phyloP scores from a whole-genome alignment of 2,329 filamentous ascomycete genomes.

The Biscogniauxia mediterranea region DNA sequence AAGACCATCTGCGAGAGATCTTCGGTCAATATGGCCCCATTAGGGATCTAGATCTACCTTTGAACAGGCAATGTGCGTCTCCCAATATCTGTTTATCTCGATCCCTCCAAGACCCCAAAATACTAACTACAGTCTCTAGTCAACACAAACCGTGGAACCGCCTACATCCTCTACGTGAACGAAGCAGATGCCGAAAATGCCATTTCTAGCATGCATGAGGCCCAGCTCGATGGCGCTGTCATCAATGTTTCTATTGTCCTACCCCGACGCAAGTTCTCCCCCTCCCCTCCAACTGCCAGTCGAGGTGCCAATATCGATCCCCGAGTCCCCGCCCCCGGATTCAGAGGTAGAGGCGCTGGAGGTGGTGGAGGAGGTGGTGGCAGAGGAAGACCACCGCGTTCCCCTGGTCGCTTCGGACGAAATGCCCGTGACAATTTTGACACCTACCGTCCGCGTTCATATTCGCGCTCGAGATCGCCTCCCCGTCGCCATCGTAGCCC shows the following conservation, averaged over 20 bases:
- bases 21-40: slow-evolving; percentile 87
- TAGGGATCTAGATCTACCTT: slow-evolving; percentile 81
- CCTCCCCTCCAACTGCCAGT: slow-evolving; percentile 70
- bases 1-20: slow-evolving; percentile 84
- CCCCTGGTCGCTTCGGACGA: slow-evolving; percentile 25
- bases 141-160: slow-evolving; percentile 87
- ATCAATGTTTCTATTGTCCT: slow-evolving; percentile 88
- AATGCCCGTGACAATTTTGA: slow-evolving; percentile 42
- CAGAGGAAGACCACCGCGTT: slow-evolving; percentile 29
- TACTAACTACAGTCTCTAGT: slow-evolving; percentile 47
- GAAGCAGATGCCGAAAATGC: slow-evolving; percentile 80
- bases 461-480: slow-evolving; percentile 46
- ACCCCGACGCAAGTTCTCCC: slow-evolving; percentile 78
- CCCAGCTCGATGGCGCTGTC: slow-evolving; percentile 79
- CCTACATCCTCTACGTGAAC: slow-evolving; percentile 82
- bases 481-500: slow-evolving; percentile 32
- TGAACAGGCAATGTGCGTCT: slow-evolving; percentile 74
- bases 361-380: slow-evolving; percentile 38
- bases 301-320: slow-evolving; percentile 60
- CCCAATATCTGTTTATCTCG: background rate
- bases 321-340: slow-evolving; percentile 42
- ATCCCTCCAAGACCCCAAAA: background rate
- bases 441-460: slow-evolving; percentile 60
- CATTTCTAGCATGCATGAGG: slow-evolving; percentile 96
- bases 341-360: slow-evolving; percentile 34